Base-by-base conservation (phyloP, 306 rosid genomes). In the Vigna angularis region DNA sequence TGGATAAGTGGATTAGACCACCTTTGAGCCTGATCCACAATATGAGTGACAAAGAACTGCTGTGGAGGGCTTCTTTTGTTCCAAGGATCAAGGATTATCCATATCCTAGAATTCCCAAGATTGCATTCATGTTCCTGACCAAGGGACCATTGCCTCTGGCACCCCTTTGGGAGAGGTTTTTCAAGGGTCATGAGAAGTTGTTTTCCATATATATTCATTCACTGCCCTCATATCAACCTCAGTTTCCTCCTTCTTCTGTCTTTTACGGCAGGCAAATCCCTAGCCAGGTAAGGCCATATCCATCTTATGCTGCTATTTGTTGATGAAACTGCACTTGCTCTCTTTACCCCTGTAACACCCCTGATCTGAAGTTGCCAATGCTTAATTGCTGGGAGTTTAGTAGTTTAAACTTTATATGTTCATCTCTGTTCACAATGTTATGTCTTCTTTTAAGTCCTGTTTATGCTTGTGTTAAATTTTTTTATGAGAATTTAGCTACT, bases 121-220 rank as follows among this genome's bases (percentile, higher is more conserved):
- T 93, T 83, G 99, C 98, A 30, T 88, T 96, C 47, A 93, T 96
- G 99, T 96, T 96, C 85, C 81, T 96, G 86, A 93, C 98, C 7
- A 96, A 93, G 74, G 99, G 99, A 24, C 94, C 96, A 1, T 76
- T 96, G 91, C 99, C 97, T 7, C 78, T 96, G 18, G 91, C 99
- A 38, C 96, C 94, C 6, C 90, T 96, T 50, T 96, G 98, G 99
- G 98, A 96, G 90, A 96, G 89, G 85, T 96, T 96, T 91, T 69
- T 96, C 34, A 83, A 85, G 73, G 98, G 97, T 2, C 94, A 93
- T 24, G 87, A 91, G 55, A 83, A 80, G 50, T 68, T 56, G 42
- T 93, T 77, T 82, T 91, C 96, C 3, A 58, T 96, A 61, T 96
- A 96, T 74, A 34, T 96, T 85, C 99, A 96, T 89, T 86, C 99